These are phyloP conservation scores for Capillidium heterosporum DNA, from an alignment of 371 early-diverging fungal genomes.

Conservation along the genomic window DNA sequence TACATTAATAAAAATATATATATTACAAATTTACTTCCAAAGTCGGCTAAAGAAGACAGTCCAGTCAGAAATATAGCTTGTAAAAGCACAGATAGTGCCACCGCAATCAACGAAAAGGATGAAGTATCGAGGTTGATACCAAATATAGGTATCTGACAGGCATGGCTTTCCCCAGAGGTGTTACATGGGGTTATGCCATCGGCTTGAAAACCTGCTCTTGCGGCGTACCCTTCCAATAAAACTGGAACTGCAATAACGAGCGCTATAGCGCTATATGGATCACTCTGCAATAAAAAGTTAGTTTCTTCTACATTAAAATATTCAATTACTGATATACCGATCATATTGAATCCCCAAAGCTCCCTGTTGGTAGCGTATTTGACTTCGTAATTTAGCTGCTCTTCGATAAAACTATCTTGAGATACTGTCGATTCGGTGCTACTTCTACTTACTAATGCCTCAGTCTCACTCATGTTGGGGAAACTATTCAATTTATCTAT, in stretches of 20 bases:
- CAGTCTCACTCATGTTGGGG: too few species aligned
- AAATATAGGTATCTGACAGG: constrained; percentile 13
- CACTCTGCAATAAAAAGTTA: too few species aligned
- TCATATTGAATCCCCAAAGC: neutral
- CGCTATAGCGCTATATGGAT: too few species aligned
- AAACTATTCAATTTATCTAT: too few species aligned
- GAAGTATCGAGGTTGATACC: constrained; percentile 17
- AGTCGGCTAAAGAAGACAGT: constrained; percentile 37
- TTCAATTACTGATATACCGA: neutral
- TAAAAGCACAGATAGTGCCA: constrained; percentile 25
- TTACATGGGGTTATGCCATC: neutral
- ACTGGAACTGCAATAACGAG: neutral
- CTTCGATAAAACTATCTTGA: too few species aligned
- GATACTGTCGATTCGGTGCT: too few species aligned
- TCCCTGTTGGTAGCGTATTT: neutral
- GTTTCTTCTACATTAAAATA: too few species aligned
- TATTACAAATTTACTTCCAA: constrained; percentile 13
- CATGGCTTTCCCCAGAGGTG: neutral
- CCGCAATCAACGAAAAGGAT: constrained; percentile 28
- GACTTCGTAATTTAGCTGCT: too few species aligned
- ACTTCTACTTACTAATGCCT: too few species aligned
- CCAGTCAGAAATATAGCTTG: constrained; percentile 36
- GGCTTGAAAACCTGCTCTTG: neutral
- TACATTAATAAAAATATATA: neutral
- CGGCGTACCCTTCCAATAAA: neutral